Evolutionary conservation across 352 stramenopile genomes (phyloP), one percentile per base, ranked within the genome.

Genomic region (Pythium dissimile): DNA sequence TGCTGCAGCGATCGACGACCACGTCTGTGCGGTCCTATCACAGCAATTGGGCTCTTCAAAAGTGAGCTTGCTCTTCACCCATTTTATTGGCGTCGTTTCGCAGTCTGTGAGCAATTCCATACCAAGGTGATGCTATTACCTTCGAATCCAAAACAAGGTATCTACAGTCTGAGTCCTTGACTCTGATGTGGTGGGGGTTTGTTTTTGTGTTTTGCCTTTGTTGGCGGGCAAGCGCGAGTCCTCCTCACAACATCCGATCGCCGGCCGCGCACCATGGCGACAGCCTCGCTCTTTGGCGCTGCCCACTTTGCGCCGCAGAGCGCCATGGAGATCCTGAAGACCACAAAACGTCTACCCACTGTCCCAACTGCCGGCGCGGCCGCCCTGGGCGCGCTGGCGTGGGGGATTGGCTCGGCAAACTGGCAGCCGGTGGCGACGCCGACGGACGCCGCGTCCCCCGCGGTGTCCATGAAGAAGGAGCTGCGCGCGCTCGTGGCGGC

Each of bases 401-500:
- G 80, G 80, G 80, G 80, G 11, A 72, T 75, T 48, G 76, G 73
- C 42, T 20, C 69, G 15, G 71, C 68, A 20, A 68, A 73, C 23
- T 88, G 77, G 80, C 58, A 67, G 23, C 30, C 50, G 2, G 28
- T 27, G 16, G 32, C 39, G 8, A 10, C 30, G 18, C 11, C 42
- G 30, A 31, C 30, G 56, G 53, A n/a, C n/a, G n/a, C 26, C 11
- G 28, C 41, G 8, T 32, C 45, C 2, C 20, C 37, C 3, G 58
- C 49, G 20, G 64, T 80, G 18, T 42, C 54, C 24, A 84, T 90
- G 73, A 69, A 67, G 11, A 66, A 67, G 18, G 80, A 88, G 59
- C 65, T 90, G 26, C 74, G 72, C 30, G 68, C 65, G 45, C 63
- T 90, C 43, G 74, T 83, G 27, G 76, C 76, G 5, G 62, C 77